phyloP scores from a whole-genome alignment of 805 yeast genomes.

The Metschnikowia drakensbergensis region DNA sequence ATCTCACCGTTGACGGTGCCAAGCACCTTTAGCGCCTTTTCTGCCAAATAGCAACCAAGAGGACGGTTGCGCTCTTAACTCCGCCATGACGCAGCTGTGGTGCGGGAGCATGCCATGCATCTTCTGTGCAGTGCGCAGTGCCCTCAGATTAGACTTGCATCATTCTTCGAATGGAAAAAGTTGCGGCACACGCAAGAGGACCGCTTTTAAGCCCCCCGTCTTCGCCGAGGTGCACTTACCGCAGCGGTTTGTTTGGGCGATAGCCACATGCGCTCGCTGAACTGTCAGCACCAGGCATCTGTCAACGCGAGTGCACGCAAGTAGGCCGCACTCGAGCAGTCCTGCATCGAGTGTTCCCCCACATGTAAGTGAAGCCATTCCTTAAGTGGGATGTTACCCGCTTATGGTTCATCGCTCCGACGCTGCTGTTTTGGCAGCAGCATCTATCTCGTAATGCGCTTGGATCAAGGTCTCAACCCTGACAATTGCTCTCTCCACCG shows the following conservation, averaged over 20 bases:
- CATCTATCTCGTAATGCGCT: neutral
- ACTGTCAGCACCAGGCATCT: too few species aligned
- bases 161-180: neutral
- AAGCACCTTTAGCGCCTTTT: neutral
- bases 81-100: neutral
- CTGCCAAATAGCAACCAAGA: neutral
- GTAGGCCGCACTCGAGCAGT: too few species aligned
- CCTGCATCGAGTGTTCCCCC: too few species aligned
- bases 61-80: neutral
- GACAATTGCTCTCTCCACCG: slow-evolving; percentile 6
- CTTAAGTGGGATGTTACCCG: too few species aligned
- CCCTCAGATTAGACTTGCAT: neutral
- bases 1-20: neutral
- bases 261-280: too few species aligned
- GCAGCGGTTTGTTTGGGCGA: too few species aligned
- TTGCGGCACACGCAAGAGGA: neutral
- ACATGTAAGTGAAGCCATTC: too few species aligned
- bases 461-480: slow-evolving; percentile 7
- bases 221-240: neutral
- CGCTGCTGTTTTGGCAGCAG: neutral
- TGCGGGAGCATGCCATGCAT: neutral
- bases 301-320: too few species aligned
- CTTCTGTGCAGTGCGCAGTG: neutral
- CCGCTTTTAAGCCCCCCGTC: neutral
- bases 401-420: too few species aligned